Base-by-base conservation (phyloP, 352 stramenopile genomes). In the Pythium rishiriense region DNA sequence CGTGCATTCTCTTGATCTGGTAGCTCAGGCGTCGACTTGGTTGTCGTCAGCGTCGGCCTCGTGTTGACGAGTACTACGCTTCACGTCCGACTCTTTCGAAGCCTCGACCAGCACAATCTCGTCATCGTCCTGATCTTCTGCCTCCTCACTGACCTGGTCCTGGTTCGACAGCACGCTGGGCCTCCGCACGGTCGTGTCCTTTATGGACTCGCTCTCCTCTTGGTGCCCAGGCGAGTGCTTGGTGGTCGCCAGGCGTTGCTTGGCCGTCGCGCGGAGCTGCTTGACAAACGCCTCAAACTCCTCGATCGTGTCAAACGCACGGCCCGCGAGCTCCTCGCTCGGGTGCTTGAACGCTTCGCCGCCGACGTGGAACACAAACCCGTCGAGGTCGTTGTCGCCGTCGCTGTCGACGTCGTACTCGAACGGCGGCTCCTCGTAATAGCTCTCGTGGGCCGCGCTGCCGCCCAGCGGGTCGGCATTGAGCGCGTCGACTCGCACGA, bases 281-380 rank as follows among this genome's bases (percentile, higher is more conserved):
- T 78, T 72, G 5, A 89, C 75, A 35, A 89, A 89, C 5, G 17
- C 50, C 29, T 89, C 72, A 62, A 89, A 86, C 31, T 79, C 67
- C 10, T 78, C 70, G 21, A 89, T 57, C 17, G 76, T 71, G 3
- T 68, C 69, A 43, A 89, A 89, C 15, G 58, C 66, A n/a, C 76
- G 70, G 14, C 74, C 79, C 11, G 67, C 73, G 47, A 88, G 78
- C 45, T 71, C 72, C 21, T 71, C 62, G 49, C 81, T 88, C 17
- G 74, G 70, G 41, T 88, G 79, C 22, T 68, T 72, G 58, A 88
- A 88, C 51, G 78, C 70, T 47, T 88, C 77, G 4, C 77, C 79
- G 5, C 64, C 77, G 1, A 88, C 79, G 55, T 83, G 63, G 58
- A 88, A 88, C 12, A 69, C 60, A 58, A 75, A 87, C 0, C 62